Evolutionary conservation across 148 eudicot genomes (phyloP).

Genomic region (Fagopyrum tataricum): DNA sequence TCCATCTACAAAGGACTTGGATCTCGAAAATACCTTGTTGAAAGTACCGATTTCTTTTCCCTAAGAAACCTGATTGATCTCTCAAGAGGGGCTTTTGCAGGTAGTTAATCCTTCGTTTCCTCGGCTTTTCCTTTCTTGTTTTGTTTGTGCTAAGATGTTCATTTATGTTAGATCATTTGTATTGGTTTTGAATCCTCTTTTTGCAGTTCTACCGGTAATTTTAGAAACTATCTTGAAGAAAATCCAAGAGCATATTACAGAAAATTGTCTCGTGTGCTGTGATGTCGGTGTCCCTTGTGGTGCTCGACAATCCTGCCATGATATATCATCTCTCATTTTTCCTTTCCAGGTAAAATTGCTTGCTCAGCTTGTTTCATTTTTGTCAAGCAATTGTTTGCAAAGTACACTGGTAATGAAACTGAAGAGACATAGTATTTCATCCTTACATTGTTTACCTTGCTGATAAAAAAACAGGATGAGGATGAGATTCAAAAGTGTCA

Average conservation of each 20-base stretch:
- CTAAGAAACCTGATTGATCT: conserved; percentile 86
- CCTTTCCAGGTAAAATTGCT: conserved; percentile 66
- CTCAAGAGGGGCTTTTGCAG: conserved; percentile 95
- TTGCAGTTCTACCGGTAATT: conserved; percentile 75
- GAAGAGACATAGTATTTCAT: neutral
- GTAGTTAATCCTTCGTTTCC: conserved; percentile 23
- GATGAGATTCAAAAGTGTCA: conserved; percentile 51
- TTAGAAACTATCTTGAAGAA: conserved; percentile 67
- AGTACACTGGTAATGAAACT: neutral
- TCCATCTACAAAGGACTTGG: conserved; percentile 77
- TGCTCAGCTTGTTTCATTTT: neutral
- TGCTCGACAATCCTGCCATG: conserved; percentile 85
- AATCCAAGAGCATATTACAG: conserved; percentile 86
- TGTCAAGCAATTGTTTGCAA: neutral
- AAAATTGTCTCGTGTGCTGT: conserved; percentile 89
- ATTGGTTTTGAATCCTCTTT: neutral
- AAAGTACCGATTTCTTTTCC: conserved; percentile 86
- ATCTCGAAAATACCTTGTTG: conserved; percentile 90
- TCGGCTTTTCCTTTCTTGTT: neutral
- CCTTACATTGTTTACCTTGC: conserved; percentile 12
- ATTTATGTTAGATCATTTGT: neutral
- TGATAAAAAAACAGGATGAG: conserved; percentile 41
- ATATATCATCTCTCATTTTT: conserved; percentile 80
- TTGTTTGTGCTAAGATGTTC: neutral
- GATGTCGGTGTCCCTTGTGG: conserved; percentile 87